Conservation (phyloP, 2,329 filamentous ascomycete species). For the Aspergillus sp. region DNA sequence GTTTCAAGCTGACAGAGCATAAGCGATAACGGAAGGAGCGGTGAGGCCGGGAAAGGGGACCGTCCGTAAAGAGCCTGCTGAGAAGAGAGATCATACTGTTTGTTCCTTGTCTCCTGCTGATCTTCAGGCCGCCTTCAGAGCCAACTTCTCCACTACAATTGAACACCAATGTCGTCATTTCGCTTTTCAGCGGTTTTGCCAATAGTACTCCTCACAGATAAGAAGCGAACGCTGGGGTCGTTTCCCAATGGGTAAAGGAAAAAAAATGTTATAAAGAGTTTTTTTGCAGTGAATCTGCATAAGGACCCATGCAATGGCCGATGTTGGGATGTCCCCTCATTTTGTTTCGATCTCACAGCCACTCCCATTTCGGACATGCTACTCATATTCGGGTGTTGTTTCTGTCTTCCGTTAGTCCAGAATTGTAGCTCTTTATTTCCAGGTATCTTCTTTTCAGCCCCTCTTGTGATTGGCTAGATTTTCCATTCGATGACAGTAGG, state of each 20-base stretch:
- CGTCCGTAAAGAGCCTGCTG: constrained; percentile 1
- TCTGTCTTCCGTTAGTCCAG: neutral
- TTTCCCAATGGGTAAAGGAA: neutral
- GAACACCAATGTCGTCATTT: neutral
- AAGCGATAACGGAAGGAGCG: constrained; percentile 11
- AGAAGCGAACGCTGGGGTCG: neutral
- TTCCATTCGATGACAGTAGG: neutral
- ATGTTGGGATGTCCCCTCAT: neutral
- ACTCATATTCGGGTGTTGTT: neutral
- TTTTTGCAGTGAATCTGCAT: neutral
- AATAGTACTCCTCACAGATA: neutral
- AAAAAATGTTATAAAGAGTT: neutral
- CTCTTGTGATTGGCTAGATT: neutral
- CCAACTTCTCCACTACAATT: neutral
- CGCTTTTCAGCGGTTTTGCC: neutral
- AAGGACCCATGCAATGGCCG: neutral
- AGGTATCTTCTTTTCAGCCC: neutral
- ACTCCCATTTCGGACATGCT: neutral
- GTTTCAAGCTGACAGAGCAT: constrained; percentile 5
- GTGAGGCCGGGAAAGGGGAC: constrained; percentile 7
- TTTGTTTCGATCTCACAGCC: neutral
- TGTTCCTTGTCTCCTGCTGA: constrained; percentile 1
- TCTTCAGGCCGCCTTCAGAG: neutral
- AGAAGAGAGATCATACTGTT: constrained; percentile 1
- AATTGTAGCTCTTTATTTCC: neutral